Evolutionary conservation across 495 filamentous ascomycete genomes (phyloP).

Genomic region (Cercophora samala): DNA sequence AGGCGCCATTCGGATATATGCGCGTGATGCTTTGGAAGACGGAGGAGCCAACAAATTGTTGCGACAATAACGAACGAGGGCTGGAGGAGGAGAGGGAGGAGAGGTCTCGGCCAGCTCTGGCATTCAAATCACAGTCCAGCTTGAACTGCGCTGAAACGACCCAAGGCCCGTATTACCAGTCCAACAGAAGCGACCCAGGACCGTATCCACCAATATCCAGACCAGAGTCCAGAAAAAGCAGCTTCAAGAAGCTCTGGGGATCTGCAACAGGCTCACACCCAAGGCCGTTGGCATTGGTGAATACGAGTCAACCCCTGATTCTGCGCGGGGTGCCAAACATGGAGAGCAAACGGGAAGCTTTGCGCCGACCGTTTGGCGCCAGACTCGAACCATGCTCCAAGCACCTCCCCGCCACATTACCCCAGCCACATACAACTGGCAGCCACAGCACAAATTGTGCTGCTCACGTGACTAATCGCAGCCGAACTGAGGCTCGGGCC

Average conservation of each 20-base stretch:
- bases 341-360: no score
- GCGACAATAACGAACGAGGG: background rate
- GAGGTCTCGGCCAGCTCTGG: background rate
- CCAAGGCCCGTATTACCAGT: background rate
- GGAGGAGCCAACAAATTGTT: background rate
- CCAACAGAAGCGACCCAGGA: slow-evolving; percentile 4
- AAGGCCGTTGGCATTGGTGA: background rate
- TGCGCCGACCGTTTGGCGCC: background rate
- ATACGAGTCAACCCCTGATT: slow-evolving; percentile 6
- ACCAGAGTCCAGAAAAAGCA: background rate
- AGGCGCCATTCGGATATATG: background rate
- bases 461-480: no score
- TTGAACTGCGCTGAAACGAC: background rate
- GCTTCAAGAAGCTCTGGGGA: background rate
- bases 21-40: background rate
- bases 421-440: background rate
- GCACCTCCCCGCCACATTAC: background rate
- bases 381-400: background rate
- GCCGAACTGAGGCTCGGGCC: no score
- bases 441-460: background rate
- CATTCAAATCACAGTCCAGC: background rate
- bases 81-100: background rate
- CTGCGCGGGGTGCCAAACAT: background rate
- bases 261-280: background rate
- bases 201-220: background rate